phyloP scores from a whole-genome alignment of 1,139 yeast species.

The Geotrichum europaeum region DNA sequence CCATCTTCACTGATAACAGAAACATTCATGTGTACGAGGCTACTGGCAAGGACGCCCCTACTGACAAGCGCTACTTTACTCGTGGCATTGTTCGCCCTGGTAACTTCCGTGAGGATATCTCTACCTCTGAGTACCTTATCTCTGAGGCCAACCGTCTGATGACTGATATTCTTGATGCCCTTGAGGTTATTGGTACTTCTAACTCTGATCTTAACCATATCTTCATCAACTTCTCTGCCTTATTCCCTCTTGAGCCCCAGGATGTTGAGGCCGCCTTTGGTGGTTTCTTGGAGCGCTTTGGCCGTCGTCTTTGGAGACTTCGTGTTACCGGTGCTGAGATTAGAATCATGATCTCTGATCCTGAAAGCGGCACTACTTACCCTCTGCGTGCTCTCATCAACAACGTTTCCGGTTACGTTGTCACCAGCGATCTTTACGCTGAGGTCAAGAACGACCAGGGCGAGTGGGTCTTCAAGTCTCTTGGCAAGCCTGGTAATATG shows the following conservation, averaged over 20 bases:
- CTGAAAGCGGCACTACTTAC: slow-evolving; percentile 73
- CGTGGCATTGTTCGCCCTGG: slow-evolving; percentile 98
- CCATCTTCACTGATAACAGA: slow-evolving; percentile 93
- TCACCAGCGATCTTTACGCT: slow-evolving; percentile 87
- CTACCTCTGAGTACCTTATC: slow-evolving; percentile 87
- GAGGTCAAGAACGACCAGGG: slow-evolving; percentile 88
- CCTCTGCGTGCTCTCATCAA: slow-evolving; percentile 95
- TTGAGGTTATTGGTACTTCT: slow-evolving; percentile 89
- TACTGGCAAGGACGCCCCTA: slow-evolving; percentile 84
- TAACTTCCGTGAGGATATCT: slow-evolving; percentile 82
- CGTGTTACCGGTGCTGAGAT: slow-evolving; percentile 97
- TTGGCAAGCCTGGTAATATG: slow-evolving; percentile 85
- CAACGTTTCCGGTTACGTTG: slow-evolving; percentile 96
- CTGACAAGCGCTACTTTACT: slow-evolving; percentile 92
- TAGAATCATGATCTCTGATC: slow-evolving; percentile 90
- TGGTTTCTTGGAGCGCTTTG: slow-evolving; percentile 94
- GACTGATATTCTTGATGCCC: slow-evolving; percentile 90
- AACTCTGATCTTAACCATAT: slow-evolving; percentile 95
- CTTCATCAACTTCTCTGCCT: slow-evolving; percentile 92
- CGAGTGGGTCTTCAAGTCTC: slow-evolving; percentile 94
- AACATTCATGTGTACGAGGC: slow-evolving; percentile 97
- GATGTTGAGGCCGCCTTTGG: slow-evolving; percentile 98
- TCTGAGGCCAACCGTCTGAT: slow-evolving; percentile 94
- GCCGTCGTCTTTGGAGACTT: slow-evolving; percentile 93
- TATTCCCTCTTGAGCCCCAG: slow-evolving; percentile 85